Evolutionary conservation across 768 basidiomycete genomes (phyloP).

Genomic region (Tricholoma bakamatsutake): DNA sequence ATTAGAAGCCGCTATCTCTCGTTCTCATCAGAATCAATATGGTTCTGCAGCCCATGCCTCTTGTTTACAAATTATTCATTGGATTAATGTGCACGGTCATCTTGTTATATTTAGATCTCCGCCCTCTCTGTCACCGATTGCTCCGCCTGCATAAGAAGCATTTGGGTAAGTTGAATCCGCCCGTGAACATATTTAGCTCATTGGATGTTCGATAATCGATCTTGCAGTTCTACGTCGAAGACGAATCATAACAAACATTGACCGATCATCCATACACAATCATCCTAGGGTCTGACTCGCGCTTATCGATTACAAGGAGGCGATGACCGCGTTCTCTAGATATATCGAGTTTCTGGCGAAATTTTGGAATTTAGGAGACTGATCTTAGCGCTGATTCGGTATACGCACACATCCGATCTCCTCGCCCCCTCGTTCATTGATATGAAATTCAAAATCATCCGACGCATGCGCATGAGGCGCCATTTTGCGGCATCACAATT

Average conservation of each 20-base stretch:
- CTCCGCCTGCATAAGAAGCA: too few relatives aligned
- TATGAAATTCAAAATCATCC: too few relatives aligned
- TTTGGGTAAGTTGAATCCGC: neutral
- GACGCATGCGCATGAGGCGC: neutral
- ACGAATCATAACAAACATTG: neutral
- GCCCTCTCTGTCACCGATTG: too few relatives aligned
- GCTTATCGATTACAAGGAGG: neutral
- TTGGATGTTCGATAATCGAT: neutral
- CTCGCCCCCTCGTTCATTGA: neutral
- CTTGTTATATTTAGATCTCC: neutral
- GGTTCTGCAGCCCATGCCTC: neutral
- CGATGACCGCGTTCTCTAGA: neutral
- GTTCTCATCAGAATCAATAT: neutral
- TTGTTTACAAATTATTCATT: neutral
- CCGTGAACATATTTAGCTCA: neutral
- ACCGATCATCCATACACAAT: neutral
- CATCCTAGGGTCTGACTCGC: neutral
- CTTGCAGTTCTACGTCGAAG: neutral
- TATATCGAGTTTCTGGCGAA: neutral
- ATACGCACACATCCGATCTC: neutral
- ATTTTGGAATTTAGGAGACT: neutral
- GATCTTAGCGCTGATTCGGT: neutral
- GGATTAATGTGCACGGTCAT: neutral
- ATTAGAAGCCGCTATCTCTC: neutral
- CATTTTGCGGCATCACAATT: neutral